These are phyloP conservation scores for Cudoniella acicularis DNA, from an alignment of 495 filamentous ascomycete genomes.

Conservation along the genomic window DNA sequence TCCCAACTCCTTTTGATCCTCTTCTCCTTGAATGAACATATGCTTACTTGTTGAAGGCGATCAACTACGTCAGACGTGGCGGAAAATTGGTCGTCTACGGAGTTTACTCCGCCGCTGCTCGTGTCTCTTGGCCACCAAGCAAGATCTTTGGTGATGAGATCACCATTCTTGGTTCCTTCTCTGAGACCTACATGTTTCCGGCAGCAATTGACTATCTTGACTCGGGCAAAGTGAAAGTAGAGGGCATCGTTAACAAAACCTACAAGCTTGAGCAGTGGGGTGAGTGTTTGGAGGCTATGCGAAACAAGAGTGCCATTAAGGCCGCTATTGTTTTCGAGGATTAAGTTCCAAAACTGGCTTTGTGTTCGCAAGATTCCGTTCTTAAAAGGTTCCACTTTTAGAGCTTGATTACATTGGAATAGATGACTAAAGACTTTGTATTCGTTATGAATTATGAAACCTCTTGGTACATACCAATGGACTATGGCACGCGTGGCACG, in stretches of 20 bases:
- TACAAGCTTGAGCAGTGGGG: slow-evolving; percentile 50
- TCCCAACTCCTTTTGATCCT: too few species aligned
- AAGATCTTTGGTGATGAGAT: slow-evolving; percentile 63
- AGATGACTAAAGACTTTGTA: too few species aligned
- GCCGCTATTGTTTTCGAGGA: slow-evolving; percentile 67
- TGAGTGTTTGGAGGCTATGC: slow-evolving; percentile 51
- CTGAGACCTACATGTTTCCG: slow-evolving; percentile 70
- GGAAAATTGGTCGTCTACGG: slow-evolving; percentile 53
- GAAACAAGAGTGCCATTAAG: slow-evolving; percentile 69
- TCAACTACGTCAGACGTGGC: slow-evolving; percentile 64
- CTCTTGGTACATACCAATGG: too few species aligned
- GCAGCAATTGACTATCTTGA: slow-evolving; percentile 68
- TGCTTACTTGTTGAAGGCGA: too few species aligned
- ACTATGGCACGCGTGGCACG: too few species aligned
- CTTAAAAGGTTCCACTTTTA: too few species aligned
- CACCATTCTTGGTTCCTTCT: slow-evolving; percentile 67
- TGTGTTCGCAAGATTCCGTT: background rate
- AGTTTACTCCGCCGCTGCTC: slow-evolving; percentile 57
- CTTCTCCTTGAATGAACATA: too few species aligned
- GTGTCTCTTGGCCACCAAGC: slow-evolving; percentile 61
- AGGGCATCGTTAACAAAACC: slow-evolving; percentile 51
- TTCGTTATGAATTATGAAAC: too few species aligned
- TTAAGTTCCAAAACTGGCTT: background rate
- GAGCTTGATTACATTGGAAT: too few species aligned
- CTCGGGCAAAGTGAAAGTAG: slow-evolving; percentile 58